A percentile compares a stretch with the other conserved stretches of the same genome.
Evolutionary conservation across 768 basidiomycete species (phyloP).

Genomic region (Chlorophyllum brunneum): DNA sequence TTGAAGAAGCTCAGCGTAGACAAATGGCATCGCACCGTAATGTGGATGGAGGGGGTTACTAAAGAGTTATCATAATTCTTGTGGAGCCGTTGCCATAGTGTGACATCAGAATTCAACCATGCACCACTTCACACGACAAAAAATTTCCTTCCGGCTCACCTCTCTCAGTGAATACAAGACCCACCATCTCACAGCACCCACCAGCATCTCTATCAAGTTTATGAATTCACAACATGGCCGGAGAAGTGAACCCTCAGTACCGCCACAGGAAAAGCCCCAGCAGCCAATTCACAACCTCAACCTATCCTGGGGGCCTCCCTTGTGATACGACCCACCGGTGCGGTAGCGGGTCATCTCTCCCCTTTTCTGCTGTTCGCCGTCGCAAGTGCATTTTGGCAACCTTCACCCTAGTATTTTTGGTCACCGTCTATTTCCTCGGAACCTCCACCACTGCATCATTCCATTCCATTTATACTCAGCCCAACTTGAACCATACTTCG

Average conservation of each 20-base stretch:
- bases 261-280: background rate
- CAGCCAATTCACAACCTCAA: background rate
- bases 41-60: constrained; percentile 55
- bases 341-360: background rate
- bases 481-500: background rate
- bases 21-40: constrained; percentile 86
- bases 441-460: background rate
- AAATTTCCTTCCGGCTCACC: too few species aligned
- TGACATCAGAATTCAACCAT: background rate
- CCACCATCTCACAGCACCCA: too few species aligned
- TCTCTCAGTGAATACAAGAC: too few species aligned
- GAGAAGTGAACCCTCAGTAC: background rate
- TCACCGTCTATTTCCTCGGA: background rate
- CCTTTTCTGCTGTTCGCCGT: background rate
- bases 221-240: background rate
- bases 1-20: constrained; percentile 89
- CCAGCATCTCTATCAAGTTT: too few species aligned
- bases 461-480: background rate
- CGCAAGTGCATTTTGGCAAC: background rate
- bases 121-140: constrained; percentile 10
- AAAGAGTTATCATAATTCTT: background rate
- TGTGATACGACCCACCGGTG: background rate
- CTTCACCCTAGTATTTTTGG: background rate
- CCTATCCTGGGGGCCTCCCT: background rate
- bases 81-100: background rate